phyloP scores from a whole-genome alignment of 805 yeast species.

The Isabelozyma heimii region DNA sequence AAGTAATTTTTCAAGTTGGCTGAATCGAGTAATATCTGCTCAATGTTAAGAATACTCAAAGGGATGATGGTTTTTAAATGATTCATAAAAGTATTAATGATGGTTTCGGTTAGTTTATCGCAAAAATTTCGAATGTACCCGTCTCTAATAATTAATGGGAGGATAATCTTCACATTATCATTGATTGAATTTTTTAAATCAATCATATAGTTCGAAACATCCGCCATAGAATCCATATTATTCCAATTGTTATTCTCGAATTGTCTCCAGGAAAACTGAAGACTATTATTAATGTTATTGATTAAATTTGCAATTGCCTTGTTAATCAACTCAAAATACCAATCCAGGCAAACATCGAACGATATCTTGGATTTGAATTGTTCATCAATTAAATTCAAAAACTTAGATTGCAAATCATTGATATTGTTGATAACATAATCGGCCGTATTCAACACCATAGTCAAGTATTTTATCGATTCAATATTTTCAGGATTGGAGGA shows the following conservation, averaged over 20 bases:
- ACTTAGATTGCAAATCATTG: slow-evolving; percentile 68
- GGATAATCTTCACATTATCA: slow-evolving; percentile 44
- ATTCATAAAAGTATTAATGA: slow-evolving; percentile 53
- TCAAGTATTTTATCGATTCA: slow-evolving; percentile 64
- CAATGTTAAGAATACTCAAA: slow-evolving; percentile 63
- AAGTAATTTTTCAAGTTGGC: slow-evolving; percentile 60
- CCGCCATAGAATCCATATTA: slow-evolving; percentile 58
- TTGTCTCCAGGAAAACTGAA: slow-evolving; percentile 78
- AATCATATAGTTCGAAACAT: slow-evolving; percentile 66
- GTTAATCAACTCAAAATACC: slow-evolving; percentile 57
- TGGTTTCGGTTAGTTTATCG: slow-evolving; percentile 69
- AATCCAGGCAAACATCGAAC: slow-evolving; percentile 56
- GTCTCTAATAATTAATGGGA: slow-evolving; percentile 63
- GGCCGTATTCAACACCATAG: slow-evolving; percentile 80
- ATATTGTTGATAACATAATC: slow-evolving; percentile 83
- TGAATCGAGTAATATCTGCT: slow-evolving; percentile 76
- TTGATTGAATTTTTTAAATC: slow-evolving; percentile 51
- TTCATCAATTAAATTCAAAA: slow-evolving; percentile 36
- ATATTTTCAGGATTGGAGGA: slow-evolving; percentile 48
- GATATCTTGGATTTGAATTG: slow-evolving; percentile 38
- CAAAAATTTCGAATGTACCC: slow-evolving; percentile 70
- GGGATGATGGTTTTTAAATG: slow-evolving; percentile 66
- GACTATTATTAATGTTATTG: slow-evolving; percentile 55
- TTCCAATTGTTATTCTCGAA: slow-evolving; percentile 76
- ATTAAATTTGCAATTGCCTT: slow-evolving; percentile 55